Percentiles rank a stretch among this genome's conserved stretches.
Evolutionary conservation across 108 stramenopile species (phyloP).

Genomic region (Nannochloropsis salina): DNA sequence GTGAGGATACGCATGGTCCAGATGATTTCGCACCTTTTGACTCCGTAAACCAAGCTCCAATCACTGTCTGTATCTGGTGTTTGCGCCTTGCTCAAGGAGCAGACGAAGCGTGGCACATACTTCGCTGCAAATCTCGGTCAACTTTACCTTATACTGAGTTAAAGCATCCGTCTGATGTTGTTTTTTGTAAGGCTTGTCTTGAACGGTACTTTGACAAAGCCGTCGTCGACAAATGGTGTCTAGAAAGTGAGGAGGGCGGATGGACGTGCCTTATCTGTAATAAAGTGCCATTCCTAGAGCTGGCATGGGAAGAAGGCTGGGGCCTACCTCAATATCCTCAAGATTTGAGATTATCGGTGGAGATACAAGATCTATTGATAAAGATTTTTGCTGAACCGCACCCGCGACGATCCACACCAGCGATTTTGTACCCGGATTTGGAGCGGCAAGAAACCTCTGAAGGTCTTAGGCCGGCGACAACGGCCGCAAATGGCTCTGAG

Average conservation of each 20-base stretch:
- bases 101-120: not conserved
- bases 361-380: not conserved
- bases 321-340: not conserved
- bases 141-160: too few relatives aligned
- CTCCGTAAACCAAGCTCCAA: not conserved
- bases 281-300: not conserved
- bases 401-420: not conserved
- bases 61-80: conserved; percentile 15
- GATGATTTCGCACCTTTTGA: too few relatives aligned
- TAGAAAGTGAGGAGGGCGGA: not conserved
- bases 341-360: not conserved
- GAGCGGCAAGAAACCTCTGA: too few relatives aligned
- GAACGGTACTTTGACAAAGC: not conserved
- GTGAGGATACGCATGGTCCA: too few relatives aligned
- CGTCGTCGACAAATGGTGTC: not conserved
- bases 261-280: conserved; percentile 1
- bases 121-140: not conserved
- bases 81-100: not conserved
- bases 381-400: not conserved
- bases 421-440: too few relatives aligned
- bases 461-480: too few relatives aligned
- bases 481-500: too few relatives aligned
- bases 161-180: not conserved
- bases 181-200: not conserved
- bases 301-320: not conserved